phyloP scores from a whole-genome alignment of 2,329 filamentous ascomycete genomes.

The Dothistroma pini region DNA sequence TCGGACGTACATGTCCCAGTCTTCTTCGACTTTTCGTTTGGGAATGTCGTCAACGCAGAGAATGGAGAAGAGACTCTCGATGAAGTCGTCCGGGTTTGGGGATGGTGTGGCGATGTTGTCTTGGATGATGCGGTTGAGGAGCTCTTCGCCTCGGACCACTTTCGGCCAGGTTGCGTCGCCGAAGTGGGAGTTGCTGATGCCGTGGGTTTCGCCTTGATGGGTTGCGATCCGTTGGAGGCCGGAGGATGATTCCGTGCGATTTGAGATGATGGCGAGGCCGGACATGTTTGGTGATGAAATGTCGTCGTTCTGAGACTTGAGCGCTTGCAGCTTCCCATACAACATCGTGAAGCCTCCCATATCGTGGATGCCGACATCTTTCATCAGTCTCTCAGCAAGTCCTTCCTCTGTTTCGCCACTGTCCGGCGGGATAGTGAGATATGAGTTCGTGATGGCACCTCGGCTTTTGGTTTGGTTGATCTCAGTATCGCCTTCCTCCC shows the following conservation, averaged over 20 bases:
- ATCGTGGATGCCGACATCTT: slow-evolving; percentile 52
- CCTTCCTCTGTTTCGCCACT: slow-evolving; percentile 43
- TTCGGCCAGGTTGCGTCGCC: slow-evolving; percentile 60
- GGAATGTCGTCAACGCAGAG: slow-evolving; percentile 56
- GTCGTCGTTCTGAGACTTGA: slow-evolving; percentile 10
- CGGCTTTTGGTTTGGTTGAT: slow-evolving; percentile 50
- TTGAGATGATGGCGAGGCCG: slow-evolving; percentile 58
- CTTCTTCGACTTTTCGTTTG: slow-evolving; percentile 45
- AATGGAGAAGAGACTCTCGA: slow-evolving; percentile 51
- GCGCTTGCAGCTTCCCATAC: slow-evolving; percentile 49
- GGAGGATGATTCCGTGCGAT: slow-evolving; percentile 53
- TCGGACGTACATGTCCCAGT: slow-evolving; percentile 54
- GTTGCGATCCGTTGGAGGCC: slow-evolving; percentile 51
- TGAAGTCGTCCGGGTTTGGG: slow-evolving; percentile 48
- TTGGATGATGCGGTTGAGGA: slow-evolving; percentile 50
- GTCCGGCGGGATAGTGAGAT: slow-evolving; percentile 47
- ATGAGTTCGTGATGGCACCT: slow-evolving; percentile 59
- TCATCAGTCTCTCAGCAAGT: slow-evolving; percentile 54
- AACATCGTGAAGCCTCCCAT: slow-evolving; percentile 62
- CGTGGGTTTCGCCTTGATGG: slow-evolving; percentile 51
- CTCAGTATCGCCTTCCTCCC: slow-evolving; percentile 45
- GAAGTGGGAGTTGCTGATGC: slow-evolving; percentile 59
- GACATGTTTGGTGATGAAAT: slow-evolving; percentile 6
- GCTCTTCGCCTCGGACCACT: slow-evolving; percentile 54
- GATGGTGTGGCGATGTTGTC: slow-evolving; percentile 39